phyloP scores from a whole-genome alignment of 768 basidiomycete genomes.

The Tylopilus vinaceipallidus region DNA sequence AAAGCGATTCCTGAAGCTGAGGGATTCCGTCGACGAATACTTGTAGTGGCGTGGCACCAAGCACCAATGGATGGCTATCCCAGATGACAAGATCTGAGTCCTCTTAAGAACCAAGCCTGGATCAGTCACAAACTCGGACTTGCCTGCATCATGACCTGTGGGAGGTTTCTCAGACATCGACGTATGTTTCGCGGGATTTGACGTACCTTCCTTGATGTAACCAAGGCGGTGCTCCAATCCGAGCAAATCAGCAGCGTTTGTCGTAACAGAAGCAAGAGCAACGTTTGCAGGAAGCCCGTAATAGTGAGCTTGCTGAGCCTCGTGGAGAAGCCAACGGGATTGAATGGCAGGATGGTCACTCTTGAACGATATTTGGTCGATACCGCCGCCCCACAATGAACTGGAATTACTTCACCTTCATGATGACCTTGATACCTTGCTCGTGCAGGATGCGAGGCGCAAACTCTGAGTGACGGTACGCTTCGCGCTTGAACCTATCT shows the following conservation, averaged over 20 bases:
- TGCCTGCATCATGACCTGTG: constrained; percentile 66
- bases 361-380: constrained; percentile 32
- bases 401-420: constrained; percentile 40
- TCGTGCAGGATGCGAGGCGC: constrained; percentile 54
- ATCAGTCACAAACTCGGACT: neutral
- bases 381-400: neutral
- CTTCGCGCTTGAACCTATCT: constrained; percentile 55
- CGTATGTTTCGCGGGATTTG: neutral
- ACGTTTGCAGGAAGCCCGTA: constrained; percentile 71
- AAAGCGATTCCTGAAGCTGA: constrained; percentile 44
- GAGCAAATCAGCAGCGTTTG: constrained; percentile 65
- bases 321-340: constrained; percentile 74
- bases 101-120: neutral
- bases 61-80: constrained; percentile 74
- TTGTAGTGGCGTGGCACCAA: constrained; percentile 79
- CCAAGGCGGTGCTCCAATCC: constrained; percentile 85
- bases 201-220: constrained; percentile 57
- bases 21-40: constrained; percentile 84
- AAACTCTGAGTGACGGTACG: constrained; percentile 55
- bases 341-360: constrained; percentile 67
- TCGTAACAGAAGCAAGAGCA: constrained; percentile 74
- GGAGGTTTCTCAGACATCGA: constrained; percentile 1
- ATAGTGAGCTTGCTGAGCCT: constrained; percentile 82
- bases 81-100: constrained; percentile 53
- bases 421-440: constrained; percentile 45